Conservation (phyloP, 371 early-diverging fungal species). For the Mortierella sp. region DNA sequence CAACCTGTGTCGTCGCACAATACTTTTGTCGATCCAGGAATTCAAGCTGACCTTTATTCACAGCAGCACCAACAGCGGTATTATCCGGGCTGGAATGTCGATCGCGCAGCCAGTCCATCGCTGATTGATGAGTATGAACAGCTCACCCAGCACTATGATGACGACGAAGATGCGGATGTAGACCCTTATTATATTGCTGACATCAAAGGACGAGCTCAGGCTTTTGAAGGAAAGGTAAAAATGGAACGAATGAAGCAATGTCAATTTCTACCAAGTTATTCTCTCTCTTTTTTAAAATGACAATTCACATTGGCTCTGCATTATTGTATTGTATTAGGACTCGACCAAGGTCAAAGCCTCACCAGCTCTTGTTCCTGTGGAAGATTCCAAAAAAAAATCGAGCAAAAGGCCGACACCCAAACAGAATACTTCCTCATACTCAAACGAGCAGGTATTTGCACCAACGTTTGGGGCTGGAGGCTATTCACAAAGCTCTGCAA, state of each 20-base stretch:
- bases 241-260: constrained; percentile 14
- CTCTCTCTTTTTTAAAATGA: no score
- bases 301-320: no score
- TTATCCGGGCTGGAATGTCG: constrained; percentile 16
- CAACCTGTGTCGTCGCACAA: neutral
- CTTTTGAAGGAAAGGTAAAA: constrained; percentile 53
- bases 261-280: no score
- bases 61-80: constrained; percentile 21
- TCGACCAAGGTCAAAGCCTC: constrained; percentile 1
- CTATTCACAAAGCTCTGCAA: constrained; percentile 7
- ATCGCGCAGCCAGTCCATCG: neutral
- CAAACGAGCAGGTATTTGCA: constrained; percentile 18
- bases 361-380: constrained; percentile 1
- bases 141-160: constrained; percentile 24
- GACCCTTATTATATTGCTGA: constrained; percentile 49
- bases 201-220: constrained; percentile 29
- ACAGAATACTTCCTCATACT: constrained; percentile 23
- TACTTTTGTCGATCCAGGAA: constrained; percentile 11
- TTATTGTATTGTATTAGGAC: constrained; percentile 12
- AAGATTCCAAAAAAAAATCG: constrained; percentile 12
- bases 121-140: constrained; percentile 14
- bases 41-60: constrained; percentile 17
- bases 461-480: constrained; percentile 15
- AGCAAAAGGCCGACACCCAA: constrained; percentile 21
- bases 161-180: constrained; percentile 39